A percentile compares a stretch with the other conserved stretches of the same genome.
Conservation (phyloP, 2,329 filamentous ascomycete genomes). For the Clarireedia homoeocarpa region DNA sequence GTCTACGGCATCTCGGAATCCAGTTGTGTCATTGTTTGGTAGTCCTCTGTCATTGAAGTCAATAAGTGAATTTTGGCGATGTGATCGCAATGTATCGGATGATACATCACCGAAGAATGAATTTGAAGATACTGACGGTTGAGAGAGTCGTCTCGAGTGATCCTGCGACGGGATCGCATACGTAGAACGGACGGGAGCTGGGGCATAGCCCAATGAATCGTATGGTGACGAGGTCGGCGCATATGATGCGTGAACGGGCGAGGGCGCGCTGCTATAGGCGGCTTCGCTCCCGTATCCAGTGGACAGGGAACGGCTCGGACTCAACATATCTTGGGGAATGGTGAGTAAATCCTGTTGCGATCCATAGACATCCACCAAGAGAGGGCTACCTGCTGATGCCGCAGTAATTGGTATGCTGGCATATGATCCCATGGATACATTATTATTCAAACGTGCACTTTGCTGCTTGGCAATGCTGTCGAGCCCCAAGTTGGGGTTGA, state of each 20-base stretch:
- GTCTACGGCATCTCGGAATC: conserved; percentile 83
- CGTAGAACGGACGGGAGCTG: conserved; percentile 49
- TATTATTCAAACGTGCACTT: conserved; percentile 49
- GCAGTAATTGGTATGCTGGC: conserved; percentile 64
- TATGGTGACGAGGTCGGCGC: conserved; percentile 51
- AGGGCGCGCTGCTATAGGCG: conserved; percentile 59
- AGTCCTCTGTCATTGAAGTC: conserved; percentile 53
- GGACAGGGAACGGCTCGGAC: conserved; percentile 48
- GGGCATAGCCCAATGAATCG: conserved; percentile 68
- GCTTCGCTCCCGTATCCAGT: conserved; percentile 61
- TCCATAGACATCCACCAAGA: conserved; percentile 47
- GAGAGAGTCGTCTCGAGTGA: conserved; percentile 62
- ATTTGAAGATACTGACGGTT: conserved; percentile 66
- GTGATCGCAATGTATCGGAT: conserved; percentile 25
- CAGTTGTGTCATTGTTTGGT: conserved; percentile 47
- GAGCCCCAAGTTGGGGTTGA: conserved; percentile 52
- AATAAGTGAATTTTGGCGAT: conserved; percentile 56
- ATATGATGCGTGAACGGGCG: conserved; percentile 27
- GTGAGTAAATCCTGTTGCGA: conserved; percentile 57
- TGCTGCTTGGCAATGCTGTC: conserved; percentile 51
- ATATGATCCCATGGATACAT: conserved; percentile 60
- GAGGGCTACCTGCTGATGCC: conserved; percentile 65
- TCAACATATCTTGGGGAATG: conserved; percentile 67
- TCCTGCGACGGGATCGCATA: conserved; percentile 49
- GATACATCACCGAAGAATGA: conserved; percentile 33